Conservation (phyloP, 805 yeast species). For the Ogataea allantospora region DNA sequence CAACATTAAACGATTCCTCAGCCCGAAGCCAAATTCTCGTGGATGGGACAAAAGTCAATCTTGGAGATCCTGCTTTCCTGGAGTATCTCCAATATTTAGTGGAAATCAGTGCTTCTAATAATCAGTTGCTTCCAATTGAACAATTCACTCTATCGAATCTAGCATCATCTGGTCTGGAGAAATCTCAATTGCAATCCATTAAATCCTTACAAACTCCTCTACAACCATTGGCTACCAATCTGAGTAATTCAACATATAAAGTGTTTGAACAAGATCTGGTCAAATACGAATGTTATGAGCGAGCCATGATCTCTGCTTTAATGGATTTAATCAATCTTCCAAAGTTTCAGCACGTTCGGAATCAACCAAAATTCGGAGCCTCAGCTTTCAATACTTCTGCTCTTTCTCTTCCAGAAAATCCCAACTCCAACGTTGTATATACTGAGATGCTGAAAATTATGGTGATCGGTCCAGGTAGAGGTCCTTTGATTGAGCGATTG, state of each 20-base stretch:
- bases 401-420: constrained; percentile 13
- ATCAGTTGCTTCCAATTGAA: constrained; percentile 30
- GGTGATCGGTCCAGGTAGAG: constrained; percentile 86
- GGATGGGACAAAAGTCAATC: constrained; percentile 21
- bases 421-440: background rate
- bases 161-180: constrained; percentile 11
- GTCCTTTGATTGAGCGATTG: constrained; percentile 66
- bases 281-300: constrained; percentile 68
- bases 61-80: constrained; percentile 31
- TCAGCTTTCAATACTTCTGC: constrained; percentile 24
- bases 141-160: constrained; percentile 27
- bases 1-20: constrained; percentile 5
- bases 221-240: constrained; percentile 62
- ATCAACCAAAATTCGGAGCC: constrained; percentile 15
- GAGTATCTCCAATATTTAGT: constrained; percentile 30
- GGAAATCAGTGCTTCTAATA: constrained; percentile 19
- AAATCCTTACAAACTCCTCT: constrained; percentile 49
- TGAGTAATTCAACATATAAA: constrained; percentile 60
- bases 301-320: constrained; percentile 60
- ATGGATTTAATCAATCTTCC: constrained; percentile 30
- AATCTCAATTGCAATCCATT: constrained; percentile 15
- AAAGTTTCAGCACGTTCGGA: constrained; percentile 23
- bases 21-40: constrained; percentile 21
- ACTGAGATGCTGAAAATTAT: constrained; percentile 39
- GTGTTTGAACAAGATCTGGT: constrained; percentile 67